Base-by-base conservation (phyloP, 495 filamentous ascomycete species). In the Aspergillus saccharolyticus region DNA sequence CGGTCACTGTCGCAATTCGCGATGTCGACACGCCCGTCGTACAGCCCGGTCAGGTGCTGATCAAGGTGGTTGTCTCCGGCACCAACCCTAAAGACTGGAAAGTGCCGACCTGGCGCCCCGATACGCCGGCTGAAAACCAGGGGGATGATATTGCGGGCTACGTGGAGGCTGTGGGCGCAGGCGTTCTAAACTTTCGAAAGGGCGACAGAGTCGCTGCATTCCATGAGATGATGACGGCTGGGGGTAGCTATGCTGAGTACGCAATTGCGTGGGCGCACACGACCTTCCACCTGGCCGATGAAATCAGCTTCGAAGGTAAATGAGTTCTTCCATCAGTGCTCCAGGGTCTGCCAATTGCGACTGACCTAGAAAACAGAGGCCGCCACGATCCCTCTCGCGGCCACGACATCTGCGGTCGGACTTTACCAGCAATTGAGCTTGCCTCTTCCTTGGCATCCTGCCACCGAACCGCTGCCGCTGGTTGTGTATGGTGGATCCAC, bases 11-110 rank as follows among this genome's bases (percentile, higher is more conserved):
- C 72, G 61, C 81, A 44, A 81, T 90, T 57, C 70, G 83, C 49
- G 84, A 89, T 59, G 78, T 78, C 28, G 75, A 82, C n/a, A 80
- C 88, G 55, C 88, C 88, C 1, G 70, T 70, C 19, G 85, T 85
- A 0, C 73, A 77, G 46, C 70, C 77, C 4, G 77, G 82, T 55
- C 81, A 94, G 56, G 73, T 91, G 21, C 76, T 91, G 16, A 91
- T 88, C 62, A 83, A 83, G 56, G 86, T 90, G 39, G 71, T 86
- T 12, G 83, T 85, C 6, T 80, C 78, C 42, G 86, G 86, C 18
- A 84, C 82, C 19, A 92, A 92, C 66, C 89, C 89, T 3, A 92
- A 92, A 64, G 89, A 93, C 71, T 90, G 87, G 88, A 90, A 87
- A 61, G 25, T 70, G 2, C 73, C 78, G 4, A 19, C 12, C 6